Evolutionary conservation across 768 basidiomycete genomes (phyloP).

Genomic region (Pleurotus ostreatus): DNA sequence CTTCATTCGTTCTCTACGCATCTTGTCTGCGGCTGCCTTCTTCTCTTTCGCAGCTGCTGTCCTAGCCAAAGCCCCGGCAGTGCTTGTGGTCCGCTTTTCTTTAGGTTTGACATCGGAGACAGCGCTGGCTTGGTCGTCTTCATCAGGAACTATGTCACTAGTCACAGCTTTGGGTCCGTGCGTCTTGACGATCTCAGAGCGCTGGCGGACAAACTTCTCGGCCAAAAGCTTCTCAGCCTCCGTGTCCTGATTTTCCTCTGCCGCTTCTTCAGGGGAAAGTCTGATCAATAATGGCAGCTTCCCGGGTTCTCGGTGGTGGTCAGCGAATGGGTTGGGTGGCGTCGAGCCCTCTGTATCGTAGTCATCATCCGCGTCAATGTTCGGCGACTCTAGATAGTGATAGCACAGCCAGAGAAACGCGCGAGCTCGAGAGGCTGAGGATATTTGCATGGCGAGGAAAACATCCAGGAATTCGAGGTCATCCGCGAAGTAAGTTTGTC

Average conservation of each 20-base stretch:
- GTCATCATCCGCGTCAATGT: constrained; percentile 29
- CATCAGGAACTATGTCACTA: background rate
- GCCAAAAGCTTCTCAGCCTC: constrained; percentile 35
- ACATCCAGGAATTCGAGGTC: constrained; percentile 77
- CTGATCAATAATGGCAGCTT: constrained; percentile 33
- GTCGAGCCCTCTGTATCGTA: constrained; percentile 30
- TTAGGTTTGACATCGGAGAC: constrained; percentile 19
- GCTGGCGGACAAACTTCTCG: constrained; percentile 34
- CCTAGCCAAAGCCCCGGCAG: constrained; percentile 17
- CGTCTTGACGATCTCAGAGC: constrained; percentile 32
- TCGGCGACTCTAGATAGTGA: constrained; percentile 60
- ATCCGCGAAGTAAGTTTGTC: constrained; percentile 70
- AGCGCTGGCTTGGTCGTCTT: constrained; percentile 3
- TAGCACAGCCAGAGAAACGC: constrained; percentile 84
- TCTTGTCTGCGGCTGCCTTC: constrained; percentile 21
- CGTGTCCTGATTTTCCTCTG: constrained; percentile 43
- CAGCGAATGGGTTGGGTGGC: constrained; percentile 55
- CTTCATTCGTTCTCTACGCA: constrained; percentile 16
- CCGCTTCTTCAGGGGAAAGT: constrained; percentile 35
- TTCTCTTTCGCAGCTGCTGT: constrained; percentile 20
- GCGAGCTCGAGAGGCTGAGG: constrained; percentile 68
- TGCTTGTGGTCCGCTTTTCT: constrained; percentile 19
- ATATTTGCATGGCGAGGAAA: constrained; percentile 70
- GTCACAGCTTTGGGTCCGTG: constrained; percentile 24
- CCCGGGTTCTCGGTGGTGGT: constrained; percentile 29